Conservation (phyloP, 495 filamentous ascomycete species). For the Aspergillus affinis region DNA sequence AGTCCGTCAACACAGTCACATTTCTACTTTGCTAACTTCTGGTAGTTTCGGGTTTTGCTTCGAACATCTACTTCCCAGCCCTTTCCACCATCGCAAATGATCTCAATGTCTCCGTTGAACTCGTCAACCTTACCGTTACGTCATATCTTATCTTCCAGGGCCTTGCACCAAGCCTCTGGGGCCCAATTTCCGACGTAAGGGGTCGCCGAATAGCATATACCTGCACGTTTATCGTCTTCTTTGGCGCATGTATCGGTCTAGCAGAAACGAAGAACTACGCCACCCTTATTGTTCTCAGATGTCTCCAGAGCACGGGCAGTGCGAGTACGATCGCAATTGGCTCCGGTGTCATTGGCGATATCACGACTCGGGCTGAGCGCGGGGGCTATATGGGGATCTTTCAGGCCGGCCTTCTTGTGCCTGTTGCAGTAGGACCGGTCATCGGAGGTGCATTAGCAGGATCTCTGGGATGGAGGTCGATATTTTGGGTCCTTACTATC, state of each 20-base stretch:
- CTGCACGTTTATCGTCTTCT: conserved; percentile 46
- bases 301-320: conserved; percentile 51
- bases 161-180: conserved; percentile 52
- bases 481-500: conserved; percentile 59
- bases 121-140: conserved; percentile 52
- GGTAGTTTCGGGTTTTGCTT: conserved; percentile 52
- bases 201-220: conserved; percentile 49
- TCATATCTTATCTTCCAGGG: conserved; percentile 54
- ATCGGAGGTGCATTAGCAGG: conserved; percentile 54
- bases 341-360: conserved; percentile 56
- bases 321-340: conserved; percentile 56
- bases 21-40: conserved; percentile 5
- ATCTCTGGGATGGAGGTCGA: conserved; percentile 53
- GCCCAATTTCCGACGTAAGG: conserved; percentile 47
- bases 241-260: conserved; percentile 49
- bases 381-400: conserved; percentile 58
- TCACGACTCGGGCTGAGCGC: conserved; percentile 51
- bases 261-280: conserved; percentile 47
- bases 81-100: conserved; percentile 45
- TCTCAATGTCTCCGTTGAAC: conserved; percentile 40
- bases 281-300: conserved; percentile 46
- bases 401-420: conserved; percentile 47
- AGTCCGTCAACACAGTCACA: conserved; percentile 8
- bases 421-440: conserved; percentile 52
- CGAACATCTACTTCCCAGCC: conserved; percentile 55